Base-by-base conservation (phyloP, 352 stramenopile species). In the Pythium coloratum region DNA sequence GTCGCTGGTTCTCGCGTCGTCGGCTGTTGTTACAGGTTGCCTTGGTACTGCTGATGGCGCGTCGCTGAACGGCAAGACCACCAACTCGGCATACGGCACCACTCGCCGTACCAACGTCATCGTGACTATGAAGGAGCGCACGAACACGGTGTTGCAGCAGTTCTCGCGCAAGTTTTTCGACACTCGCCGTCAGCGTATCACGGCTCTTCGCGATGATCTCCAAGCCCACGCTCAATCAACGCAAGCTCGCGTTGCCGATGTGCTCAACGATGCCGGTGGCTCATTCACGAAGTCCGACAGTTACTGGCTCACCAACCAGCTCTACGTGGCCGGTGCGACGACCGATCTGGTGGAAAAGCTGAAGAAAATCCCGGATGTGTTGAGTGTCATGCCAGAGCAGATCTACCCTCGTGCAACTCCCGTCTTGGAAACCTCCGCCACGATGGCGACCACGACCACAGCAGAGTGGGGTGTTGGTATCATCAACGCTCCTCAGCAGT, bases 241-340 rank as follows among this genome's bases (percentile, higher is more conserved):
- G 3, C 80, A 89, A 55, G 55, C 69, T 2, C 55, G 57, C 4
- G 66, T 89, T 3, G 57, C 64, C 2, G 56, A 71, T 4, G 28
- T 81, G 4, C 62, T 86, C 5, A 54, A 70, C 1, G 77, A 72
- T 50, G 55, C 63, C 0, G 54, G 53, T 20, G 50, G 40, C 5
- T 36, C 67, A 10, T 84, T 79, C 49, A 66, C 69, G 3, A 51
- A 64, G 2, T 68, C 69, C 4, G 59, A 82, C 42, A 86, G 66
- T n/a, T 86, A 81, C 30, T 91, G 82, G 82, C 66, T 91, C 30
- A 86, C 81, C 1, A 89, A 89, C 61, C 76, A 88, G 26, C 33
- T 91, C 14, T 84, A 79, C 59, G 67, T 92, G 6, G 63, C 82
- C 12, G 67, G 75, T 20, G 81, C 77, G 16, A 84, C 83, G 3